A percentile compares a stretch with the other conserved stretches of the same genome.
phyloP scores from a whole-genome alignment of 2,329 filamentous ascomycete genomes.

The Chaetothyriales sp. region DNA sequence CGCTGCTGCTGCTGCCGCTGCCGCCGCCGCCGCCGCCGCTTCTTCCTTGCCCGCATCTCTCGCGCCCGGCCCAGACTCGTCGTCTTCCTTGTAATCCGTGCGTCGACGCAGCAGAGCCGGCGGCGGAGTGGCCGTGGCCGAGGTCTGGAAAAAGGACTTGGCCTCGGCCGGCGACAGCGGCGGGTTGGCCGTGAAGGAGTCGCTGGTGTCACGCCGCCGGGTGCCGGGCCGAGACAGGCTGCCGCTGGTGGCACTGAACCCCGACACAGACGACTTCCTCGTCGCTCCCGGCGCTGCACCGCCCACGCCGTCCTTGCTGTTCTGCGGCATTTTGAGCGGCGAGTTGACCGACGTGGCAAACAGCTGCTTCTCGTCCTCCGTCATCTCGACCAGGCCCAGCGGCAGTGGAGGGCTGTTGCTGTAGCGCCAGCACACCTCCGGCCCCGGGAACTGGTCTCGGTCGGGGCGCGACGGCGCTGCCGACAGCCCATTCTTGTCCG shows the following conservation, averaged over 20 bases:
- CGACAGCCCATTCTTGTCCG: slow-evolving; percentile 37
- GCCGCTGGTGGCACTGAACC: slow-evolving; percentile 60
- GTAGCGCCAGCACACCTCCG: slow-evolving; percentile 83
- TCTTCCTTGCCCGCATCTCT: slow-evolving; percentile 37
- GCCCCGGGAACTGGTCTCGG: slow-evolving; percentile 60
- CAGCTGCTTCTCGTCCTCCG: slow-evolving; percentile 56
- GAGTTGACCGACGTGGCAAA: slow-evolving; percentile 87
- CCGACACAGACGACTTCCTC: slow-evolving; percentile 71
- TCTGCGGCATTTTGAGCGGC: slow-evolving; percentile 68
- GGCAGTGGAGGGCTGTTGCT: slow-evolving; percentile 42
- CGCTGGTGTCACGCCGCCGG: slow-evolving; percentile 72
- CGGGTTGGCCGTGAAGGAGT: slow-evolving; percentile 43
- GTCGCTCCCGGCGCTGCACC: slow-evolving; percentile 39
- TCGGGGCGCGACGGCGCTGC: slow-evolving; percentile 69
- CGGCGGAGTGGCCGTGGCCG: slow-evolving; percentile 46
- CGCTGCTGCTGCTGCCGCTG: no score
- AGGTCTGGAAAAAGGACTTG: slow-evolving; percentile 36
- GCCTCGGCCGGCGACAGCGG: slow-evolving; percentile 35
- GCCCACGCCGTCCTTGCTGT: slow-evolving; percentile 47
- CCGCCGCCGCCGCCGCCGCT: slow-evolving; percentile 28
- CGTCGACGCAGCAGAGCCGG: slow-evolving; percentile 47
- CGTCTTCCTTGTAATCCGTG: slow-evolving; percentile 46
- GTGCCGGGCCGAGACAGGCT: slow-evolving; percentile 59
- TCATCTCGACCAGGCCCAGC: slow-evolving; percentile 59
- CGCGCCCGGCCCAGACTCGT: slow-evolving; percentile 24